Evolutionary conservation across 345 rosid species (phyloP), one percentile per base, ranked within the genome.

Genomic region (Salix caprea): DNA sequence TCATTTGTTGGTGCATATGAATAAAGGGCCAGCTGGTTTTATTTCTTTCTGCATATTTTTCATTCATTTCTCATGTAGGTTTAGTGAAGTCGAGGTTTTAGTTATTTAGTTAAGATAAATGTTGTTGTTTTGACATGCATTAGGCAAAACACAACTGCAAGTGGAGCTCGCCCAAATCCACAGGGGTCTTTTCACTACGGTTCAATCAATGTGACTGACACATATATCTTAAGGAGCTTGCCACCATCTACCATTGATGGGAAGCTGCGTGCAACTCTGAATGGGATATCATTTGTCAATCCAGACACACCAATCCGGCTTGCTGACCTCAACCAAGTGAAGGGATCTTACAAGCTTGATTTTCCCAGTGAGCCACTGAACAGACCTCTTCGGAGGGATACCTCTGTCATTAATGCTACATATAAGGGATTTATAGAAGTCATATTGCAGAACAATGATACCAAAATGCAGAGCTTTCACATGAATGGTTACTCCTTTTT

Each of bases 141-240:
- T 70, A 96, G 99, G 91, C 92, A 86, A 88, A 96, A 96, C 78
- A 87, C 89, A 71, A 75, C 89, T 72, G 96, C 99, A 14, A 92
- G 98, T 79, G 99, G 99, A 77, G 98, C 99, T 82, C 94, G 99
- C 40, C 98, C 98, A 71, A 96, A 96, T 71, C 98, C 99, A 0
- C 99, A 96, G 70, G 99, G 99, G 2, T 96, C 99, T 73, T 96
- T 79, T 76, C 99, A 90, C 84, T 96, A 96, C 50, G 98, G 99
- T 72, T 74, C 80, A 40, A 96, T 96, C 82, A 96, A 96, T 75
- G 83, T 91, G 68, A 96, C 96, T 18, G 84, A 91, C 28, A 86
- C 96, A 28, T 93, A 91, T 69, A 48, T 91, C 61, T 70, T 96
- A 77, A 78, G 83, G 84, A 87, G 89, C 87, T 82, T 93, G 83